A percentile compares a stretch with the other conserved stretches of the same genome.
Evolutionary conservation across 2,329 filamentous ascomycete species (phyloP).

Genomic region (Helotiales sp.): DNA sequence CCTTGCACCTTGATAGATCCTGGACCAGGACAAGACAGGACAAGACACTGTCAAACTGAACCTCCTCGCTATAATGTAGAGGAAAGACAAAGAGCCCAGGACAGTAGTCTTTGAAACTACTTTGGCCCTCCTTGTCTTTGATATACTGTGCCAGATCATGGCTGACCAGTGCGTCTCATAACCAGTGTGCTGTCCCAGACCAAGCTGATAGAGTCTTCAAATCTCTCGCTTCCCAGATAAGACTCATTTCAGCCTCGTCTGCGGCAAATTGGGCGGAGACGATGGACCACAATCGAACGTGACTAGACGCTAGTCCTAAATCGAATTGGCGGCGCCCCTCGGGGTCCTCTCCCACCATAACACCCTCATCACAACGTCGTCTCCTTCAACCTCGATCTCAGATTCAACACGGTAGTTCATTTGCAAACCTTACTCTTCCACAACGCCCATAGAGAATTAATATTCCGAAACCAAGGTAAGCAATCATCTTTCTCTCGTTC

Average conservation of each 20-base stretch:
- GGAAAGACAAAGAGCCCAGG: no score
- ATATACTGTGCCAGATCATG: neutral
- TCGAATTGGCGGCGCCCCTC: neutral
- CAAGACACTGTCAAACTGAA: no score
- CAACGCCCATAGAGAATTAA: neutral
- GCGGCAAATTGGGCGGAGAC: no score
- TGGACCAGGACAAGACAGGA: no score
- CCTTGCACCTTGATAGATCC: no score
- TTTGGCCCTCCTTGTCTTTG: neutral
- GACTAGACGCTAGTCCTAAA: neutral
- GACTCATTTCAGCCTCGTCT: no score
- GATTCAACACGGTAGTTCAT: neutral
- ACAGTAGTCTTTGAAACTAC: no score
- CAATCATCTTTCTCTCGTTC: neutral
- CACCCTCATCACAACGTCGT: neutral
- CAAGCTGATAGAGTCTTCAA: neutral
- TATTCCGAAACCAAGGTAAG: neutral
- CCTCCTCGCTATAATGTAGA: no score
- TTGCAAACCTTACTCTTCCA: neutral
- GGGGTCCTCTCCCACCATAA: neutral
- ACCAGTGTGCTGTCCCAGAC: neutral
- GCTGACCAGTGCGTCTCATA: neutral
- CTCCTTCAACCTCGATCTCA: neutral
- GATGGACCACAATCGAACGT: neutral
- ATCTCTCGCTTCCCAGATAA: neutral